Evolutionary conservation across 805 yeast species (phyloP), one percentile per base, ranked within the genome.

Genomic region (Spathaspora boniae): DNA sequence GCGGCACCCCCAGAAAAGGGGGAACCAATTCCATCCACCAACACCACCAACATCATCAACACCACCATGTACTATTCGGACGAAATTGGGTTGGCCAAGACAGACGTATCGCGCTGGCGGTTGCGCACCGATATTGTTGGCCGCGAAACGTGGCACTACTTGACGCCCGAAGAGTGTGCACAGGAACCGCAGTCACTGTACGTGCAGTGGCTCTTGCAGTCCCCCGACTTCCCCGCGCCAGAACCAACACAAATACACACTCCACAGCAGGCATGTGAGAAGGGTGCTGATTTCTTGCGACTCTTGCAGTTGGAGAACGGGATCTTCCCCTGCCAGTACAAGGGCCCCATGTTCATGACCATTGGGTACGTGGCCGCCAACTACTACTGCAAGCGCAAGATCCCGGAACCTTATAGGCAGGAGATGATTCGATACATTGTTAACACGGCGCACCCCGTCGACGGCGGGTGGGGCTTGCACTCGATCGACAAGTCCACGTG

Each of bases 381-480:
- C 44, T 86, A 88, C 58, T 79, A 80, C 54, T 74, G 89, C 9
- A 74, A 76, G 24, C 70, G 78, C 0, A 75, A 74, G 8, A 83
- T 93, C 24, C 81, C 89, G 0, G 80, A 78, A 20, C 80, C 75
- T 25, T 76, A 72, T 48, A 68, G 68, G 43, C 60, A 62, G 9
- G 99, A 93, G 58, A 60, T 93, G 52, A 77, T 84, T 18, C 70
- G 98, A 40, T 93, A 89, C 53, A 61, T 93, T 12, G 86, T 87
- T n/a, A 93, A 93, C 55, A 75, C 86, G 0, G 82, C 97, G 0
- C 96, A 93, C 55, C 97, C 97, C 0, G 96, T 89, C 1, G 98
- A 93, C 58, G 99, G 99, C n/a, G 99, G 98, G 2, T 93, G 99
- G 99, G 99, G 99, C 0, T 68, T 93, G 25, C 97, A 93, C 56